A percentile compares a stretch with the other conserved stretches of the same genome.
These are phyloP conservation scores for Alternaria brassicicola DNA, from an alignment of 2,329 filamentous ascomycete species.

Conservation along the genomic window DNA sequence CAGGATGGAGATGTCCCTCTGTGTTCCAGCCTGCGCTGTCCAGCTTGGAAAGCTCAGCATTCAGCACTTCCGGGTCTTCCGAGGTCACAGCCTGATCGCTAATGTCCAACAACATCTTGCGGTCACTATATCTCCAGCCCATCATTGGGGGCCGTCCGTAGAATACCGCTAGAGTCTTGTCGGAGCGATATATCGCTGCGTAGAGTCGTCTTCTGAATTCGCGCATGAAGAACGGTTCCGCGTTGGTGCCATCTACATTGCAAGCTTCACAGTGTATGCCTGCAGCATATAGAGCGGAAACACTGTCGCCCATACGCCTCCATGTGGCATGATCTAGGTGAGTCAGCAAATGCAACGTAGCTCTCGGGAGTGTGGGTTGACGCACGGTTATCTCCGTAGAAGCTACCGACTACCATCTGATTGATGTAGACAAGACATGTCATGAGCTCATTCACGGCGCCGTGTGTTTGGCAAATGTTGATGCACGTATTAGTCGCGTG, in stretches of 20 bases:
- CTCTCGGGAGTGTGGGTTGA: neutral
- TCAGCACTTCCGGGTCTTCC: constrained; percentile 33
- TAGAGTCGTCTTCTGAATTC: constrained; percentile 41
- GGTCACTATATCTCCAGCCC: constrained; percentile 41
- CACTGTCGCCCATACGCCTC: constrained; percentile 40
- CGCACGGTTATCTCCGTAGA: constrained; percentile 46
- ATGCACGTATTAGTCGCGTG: constrained; percentile 46
- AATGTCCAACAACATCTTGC: constrained; percentile 40
- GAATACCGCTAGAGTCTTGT: constrained; percentile 45
- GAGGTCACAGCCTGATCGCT: constrained; percentile 35
- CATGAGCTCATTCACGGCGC: constrained; percentile 47
- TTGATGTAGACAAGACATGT: constrained; percentile 42
- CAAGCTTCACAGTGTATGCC: constrained; percentile 46
- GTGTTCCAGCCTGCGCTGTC: constrained; percentile 43
- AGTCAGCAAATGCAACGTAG: constrained; percentile 8
- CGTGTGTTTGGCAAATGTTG: constrained; percentile 43
- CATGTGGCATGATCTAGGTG: constrained; percentile 43
- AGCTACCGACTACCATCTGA: constrained; percentile 41
- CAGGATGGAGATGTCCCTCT: constrained; percentile 32
- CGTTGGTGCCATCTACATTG: constrained; percentile 23
- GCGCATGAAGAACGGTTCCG: constrained; percentile 40
- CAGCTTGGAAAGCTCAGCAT: constrained; percentile 34
- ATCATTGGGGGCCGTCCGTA: constrained; percentile 47
- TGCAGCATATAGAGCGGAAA: constrained; percentile 38
- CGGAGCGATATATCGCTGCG: constrained; percentile 37